phyloP scores from a whole-genome alignment of 1,284 basidiomycete species.

The Malassezia sympodialis region DNA sequence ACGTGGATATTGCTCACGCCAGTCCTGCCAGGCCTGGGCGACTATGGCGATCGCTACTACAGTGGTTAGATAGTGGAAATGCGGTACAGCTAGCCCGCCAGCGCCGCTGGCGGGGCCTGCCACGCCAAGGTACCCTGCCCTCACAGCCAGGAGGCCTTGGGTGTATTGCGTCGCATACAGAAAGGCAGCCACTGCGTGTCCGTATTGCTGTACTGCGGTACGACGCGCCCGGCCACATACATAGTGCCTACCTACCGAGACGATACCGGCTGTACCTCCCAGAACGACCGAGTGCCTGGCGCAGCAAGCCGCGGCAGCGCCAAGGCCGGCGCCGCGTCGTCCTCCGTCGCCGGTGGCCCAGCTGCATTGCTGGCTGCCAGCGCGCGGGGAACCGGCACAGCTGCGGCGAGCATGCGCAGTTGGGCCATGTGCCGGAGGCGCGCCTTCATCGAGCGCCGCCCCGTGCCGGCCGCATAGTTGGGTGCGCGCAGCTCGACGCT shows the following conservation, averaged over 20 bases:
- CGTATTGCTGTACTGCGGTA: background rate
- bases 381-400: background rate
- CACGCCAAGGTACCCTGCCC: slow-evolving; percentile 13
- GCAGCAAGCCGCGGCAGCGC: background rate
- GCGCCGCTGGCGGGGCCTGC: background rate
- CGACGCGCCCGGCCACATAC: background rate
- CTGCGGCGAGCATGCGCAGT: slow-evolving; percentile 8
- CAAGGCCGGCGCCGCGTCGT: background rate
- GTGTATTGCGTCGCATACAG: slow-evolving; percentile 15
- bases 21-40: slow-evolving; percentile 41
- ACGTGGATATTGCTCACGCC: slow-evolving; percentile 1
- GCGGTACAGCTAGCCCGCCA: background rate
- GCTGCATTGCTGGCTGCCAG: background rate
- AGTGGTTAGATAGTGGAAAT: slow-evolving; percentile 20
- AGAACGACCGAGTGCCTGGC: background rate
- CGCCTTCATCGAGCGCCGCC: slow-evolving; percentile 23
- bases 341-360: background rate
- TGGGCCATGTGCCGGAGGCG: slow-evolving; percentile 26
- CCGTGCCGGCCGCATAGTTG: slow-evolving; percentile 27
- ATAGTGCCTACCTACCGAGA: background rate
- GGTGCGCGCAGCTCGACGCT: slow-evolving; percentile 46
- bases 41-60: slow-evolving; percentile 44
- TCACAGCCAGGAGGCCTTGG: background rate
- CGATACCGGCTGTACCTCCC: background rate
- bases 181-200: background rate